These are phyloP conservation scores for Boletus tomentosulus DNA, from an alignment of 768 basidiomycete species.

Conservation along the genomic window DNA sequence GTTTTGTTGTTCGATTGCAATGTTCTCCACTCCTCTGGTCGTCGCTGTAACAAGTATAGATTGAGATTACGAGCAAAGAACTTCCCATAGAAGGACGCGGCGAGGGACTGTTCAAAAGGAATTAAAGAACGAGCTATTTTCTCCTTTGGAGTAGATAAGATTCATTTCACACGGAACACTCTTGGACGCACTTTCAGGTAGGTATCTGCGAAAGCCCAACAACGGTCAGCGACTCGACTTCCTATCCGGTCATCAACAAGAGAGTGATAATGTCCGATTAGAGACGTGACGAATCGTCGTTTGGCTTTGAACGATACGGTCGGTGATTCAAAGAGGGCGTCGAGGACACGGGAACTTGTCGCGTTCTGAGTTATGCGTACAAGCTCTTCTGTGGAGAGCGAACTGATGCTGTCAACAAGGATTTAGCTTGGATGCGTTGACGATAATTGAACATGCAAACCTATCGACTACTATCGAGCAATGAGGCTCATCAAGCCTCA, in stretches of 20 bases:
- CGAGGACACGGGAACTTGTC: slow-evolving; percentile 75
- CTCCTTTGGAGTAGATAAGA: slow-evolving; percentile 49
- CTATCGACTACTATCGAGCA: slow-evolving; percentile 67
- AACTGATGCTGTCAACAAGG: slow-evolving; percentile 44
- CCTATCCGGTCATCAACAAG: slow-evolving; percentile 91
- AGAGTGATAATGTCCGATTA: slow-evolving; percentile 73
- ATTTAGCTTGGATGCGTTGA: slow-evolving; percentile 5
- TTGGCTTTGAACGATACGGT: slow-evolving; percentile 62
- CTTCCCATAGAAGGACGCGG: slow-evolving; percentile 79
- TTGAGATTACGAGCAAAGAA: slow-evolving; percentile 81
- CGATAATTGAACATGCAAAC: slow-evolving; percentile 35
- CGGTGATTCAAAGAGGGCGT: slow-evolving; percentile 67
- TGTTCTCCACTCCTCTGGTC: slow-evolving; percentile 82
- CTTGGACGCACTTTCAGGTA: slow-evolving; percentile 70
- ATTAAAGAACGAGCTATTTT: slow-evolving; percentile 85
- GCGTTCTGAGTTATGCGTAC: slow-evolving; percentile 58
- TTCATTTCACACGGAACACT: background rate
- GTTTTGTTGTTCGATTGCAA: slow-evolving; percentile 48
- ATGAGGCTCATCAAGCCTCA: slow-evolving; percentile 63
- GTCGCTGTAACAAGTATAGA: slow-evolving; percentile 69
- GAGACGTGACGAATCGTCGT: slow-evolving; percentile 64
- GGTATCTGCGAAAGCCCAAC: slow-evolving; percentile 88
- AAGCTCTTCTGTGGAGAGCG: slow-evolving; percentile 55
- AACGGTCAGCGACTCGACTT: slow-evolving; percentile 84
- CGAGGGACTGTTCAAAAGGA: slow-evolving; percentile 64